Conservation (phyloP, 495 filamentous ascomycete genomes). For the Penicillium paxilli region DNA sequence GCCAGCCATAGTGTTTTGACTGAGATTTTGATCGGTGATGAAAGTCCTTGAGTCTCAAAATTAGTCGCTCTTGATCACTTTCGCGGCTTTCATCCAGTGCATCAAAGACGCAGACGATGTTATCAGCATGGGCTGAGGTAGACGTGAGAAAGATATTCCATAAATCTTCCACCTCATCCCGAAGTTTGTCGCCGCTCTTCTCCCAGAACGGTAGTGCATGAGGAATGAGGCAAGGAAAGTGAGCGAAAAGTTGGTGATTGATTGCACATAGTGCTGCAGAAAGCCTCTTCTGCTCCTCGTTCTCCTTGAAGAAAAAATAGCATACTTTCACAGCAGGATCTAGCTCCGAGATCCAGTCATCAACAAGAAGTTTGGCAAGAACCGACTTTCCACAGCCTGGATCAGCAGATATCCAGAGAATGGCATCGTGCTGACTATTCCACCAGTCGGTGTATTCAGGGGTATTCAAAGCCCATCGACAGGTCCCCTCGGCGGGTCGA, state of each 20-base stretch:
- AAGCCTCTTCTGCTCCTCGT: slow-evolving; percentile 32
- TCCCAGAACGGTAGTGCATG: slow-evolving; percentile 27
- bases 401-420: slow-evolving; percentile 48
- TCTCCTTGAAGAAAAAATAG: slow-evolving; percentile 52
- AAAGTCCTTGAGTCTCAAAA: slow-evolving; percentile 19
- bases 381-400: slow-evolving; percentile 50
- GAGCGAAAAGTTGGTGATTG: slow-evolving; percentile 40
- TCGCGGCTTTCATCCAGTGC: slow-evolving; percentile 42
- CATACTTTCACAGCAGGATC: slow-evolving; percentile 24
- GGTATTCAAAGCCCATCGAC: slow-evolving; percentile 29
- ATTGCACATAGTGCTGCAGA: slow-evolving; percentile 35
- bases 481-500: slow-evolving; percentile 20
- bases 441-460: slow-evolving; percentile 30
- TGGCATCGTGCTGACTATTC: slow-evolving; percentile 16
- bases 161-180: slow-evolving; percentile 22
- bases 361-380: slow-evolving; percentile 32
- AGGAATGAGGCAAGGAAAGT: slow-evolving; percentile 21
- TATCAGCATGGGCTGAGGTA: slow-evolving; percentile 13
- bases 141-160: slow-evolving; percentile 32
- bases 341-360: slow-evolving; percentile 17
- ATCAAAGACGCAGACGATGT: slow-evolving; percentile 39
- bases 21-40: background rate
- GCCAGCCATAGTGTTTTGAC: slow-evolving; percentile 4
- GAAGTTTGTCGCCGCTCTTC: slow-evolving; percentile 23
- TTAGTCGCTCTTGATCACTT: slow-evolving; percentile 16